phyloP scores from a whole-genome alignment of 805 yeast species.

The Sungouiozyma intestinalis region DNA sequence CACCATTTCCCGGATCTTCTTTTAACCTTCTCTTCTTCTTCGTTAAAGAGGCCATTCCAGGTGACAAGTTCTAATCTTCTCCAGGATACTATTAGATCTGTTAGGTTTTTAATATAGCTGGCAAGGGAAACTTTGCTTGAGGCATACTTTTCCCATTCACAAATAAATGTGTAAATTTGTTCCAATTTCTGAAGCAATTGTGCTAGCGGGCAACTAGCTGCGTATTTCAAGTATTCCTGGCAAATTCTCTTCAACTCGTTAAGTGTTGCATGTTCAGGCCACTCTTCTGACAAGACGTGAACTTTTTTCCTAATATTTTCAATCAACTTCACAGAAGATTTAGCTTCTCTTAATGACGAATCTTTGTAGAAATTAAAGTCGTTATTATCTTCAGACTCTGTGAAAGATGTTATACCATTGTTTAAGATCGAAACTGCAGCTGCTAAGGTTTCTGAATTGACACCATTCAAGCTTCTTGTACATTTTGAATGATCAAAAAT shows the following conservation, averaged over 20 bases:
- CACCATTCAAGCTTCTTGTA: background rate
- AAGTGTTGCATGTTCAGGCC: conserved; percentile 95
- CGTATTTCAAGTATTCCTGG: conserved; percentile 51
- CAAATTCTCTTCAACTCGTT: conserved; percentile 54
- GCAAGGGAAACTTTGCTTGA: conserved; percentile 61
- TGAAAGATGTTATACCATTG: conserved; percentile 26
- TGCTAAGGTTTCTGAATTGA: conserved; percentile 16
- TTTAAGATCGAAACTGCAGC: conserved; percentile 29
- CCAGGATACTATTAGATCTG: conserved; percentile 77
- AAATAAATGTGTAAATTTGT: conserved; percentile 68
- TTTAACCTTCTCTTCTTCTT: conserved; percentile 45
- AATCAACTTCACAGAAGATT: conserved; percentile 43
- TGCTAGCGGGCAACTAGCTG: conserved; percentile 65
- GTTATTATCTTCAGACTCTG: conserved; percentile 9
- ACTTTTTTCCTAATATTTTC: conserved; percentile 37
- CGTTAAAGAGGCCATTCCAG: conserved; percentile 67
- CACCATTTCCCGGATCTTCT: conserved; percentile 70
- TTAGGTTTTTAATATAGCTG: conserved; percentile 43
- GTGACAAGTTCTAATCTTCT: conserved; percentile 75
- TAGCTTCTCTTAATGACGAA: conserved; percentile 48
- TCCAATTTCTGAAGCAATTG: conserved; percentile 72
- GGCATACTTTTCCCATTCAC: conserved; percentile 94
- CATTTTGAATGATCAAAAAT: conserved; percentile 9
- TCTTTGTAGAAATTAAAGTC: conserved; percentile 56
- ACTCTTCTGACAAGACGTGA: conserved; percentile 41